Evolutionary conservation across 140 eudicot species (phyloP).

Genomic region (Senecio squalidus): DNA sequence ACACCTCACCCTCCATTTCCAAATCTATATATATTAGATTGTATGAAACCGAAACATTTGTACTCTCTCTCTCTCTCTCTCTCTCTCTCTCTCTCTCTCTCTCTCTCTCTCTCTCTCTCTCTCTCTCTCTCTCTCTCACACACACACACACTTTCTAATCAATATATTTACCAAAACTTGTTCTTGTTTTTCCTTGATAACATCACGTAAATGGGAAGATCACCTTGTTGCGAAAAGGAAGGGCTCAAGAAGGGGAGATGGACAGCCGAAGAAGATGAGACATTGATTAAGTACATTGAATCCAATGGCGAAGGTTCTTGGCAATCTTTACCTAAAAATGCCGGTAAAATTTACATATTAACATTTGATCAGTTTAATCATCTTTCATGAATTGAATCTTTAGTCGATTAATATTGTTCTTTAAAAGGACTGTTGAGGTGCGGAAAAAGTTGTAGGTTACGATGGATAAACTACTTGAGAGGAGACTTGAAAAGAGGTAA

Average conservation of each 20-base stretch:
- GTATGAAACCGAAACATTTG: too few species aligned
- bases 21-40: too few species aligned
- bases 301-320: constrained; percentile 90
- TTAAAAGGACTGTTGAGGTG: constrained; percentile 59
- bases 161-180: too few species aligned
- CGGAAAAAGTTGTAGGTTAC: constrained; percentile 82
- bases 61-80: too few species aligned
- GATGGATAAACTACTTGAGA: constrained; percentile 90
- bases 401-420: neutral
- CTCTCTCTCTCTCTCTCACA: too few species aligned
- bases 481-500: constrained; percentile 81
- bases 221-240: constrained; percentile 89
- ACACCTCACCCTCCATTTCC: too few species aligned
- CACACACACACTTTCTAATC: too few species aligned
- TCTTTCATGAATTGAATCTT: neutral
- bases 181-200: too few species aligned
- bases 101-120: too few species aligned
- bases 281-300: constrained; percentile 55
- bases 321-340: constrained; percentile 78
- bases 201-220: constrained; percentile 84
- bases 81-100: too few species aligned
- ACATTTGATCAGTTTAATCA: neutral
- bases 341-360: constrained; percentile 37
- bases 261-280: constrained; percentile 79
- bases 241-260: constrained; percentile 83